Base-by-base conservation (phyloP, 176 grass and related monocot genomes). In the Aechmea fasciata region DNA sequence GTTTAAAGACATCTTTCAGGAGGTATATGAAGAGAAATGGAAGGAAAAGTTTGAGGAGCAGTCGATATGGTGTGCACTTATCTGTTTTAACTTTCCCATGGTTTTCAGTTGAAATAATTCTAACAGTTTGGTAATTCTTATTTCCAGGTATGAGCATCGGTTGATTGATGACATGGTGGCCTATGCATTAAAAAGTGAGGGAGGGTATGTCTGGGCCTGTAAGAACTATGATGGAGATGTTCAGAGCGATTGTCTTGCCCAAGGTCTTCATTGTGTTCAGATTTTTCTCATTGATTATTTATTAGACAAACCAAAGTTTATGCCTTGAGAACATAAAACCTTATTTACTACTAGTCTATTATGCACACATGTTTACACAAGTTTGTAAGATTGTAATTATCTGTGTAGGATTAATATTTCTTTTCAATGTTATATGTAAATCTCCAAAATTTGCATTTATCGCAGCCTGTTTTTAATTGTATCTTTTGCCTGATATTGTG, bases 221-320 rank as follows among this genome's bases (percentile, higher is more conserved):
- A 99, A 99, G 83, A 99, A 99, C 76, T 99, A 99, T 69, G 94
- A 99, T 47, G 94, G 94, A 75, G 94, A 99, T 20, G 94, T 97
- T 69, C 94, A 99, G 65, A 99, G 94, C 72, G 94, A 99, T 72
- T 87, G 90, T 11, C 87, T 97, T 67, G 94, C 94, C 23, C 94
- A 97, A 97, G 92, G 92, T 91, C n/a, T 61, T 61, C 8, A 22
- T 18, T 61, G 55, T 61, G 55, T 19, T 61, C 20, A 15, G 9
- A 61, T 9, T 9, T 9, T 22, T 61, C 55, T 61, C 13, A 10
- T 61, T 61, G 3, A 61, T 18, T 15, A 19, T 59, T 59, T 59
- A 59, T 14, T 59, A 17, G 13, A 59, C 19, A 59, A 22, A 13
- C 20, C 8, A 61, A 18, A 18, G 7, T 61, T 67, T 48, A 61